A percentile compares a stretch with the other conserved stretches of the same genome.
These are phyloP conservation scores for Acidomyces sp. DNA, from an alignment of 495 filamentous ascomycete species.

Conservation along the genomic window DNA sequence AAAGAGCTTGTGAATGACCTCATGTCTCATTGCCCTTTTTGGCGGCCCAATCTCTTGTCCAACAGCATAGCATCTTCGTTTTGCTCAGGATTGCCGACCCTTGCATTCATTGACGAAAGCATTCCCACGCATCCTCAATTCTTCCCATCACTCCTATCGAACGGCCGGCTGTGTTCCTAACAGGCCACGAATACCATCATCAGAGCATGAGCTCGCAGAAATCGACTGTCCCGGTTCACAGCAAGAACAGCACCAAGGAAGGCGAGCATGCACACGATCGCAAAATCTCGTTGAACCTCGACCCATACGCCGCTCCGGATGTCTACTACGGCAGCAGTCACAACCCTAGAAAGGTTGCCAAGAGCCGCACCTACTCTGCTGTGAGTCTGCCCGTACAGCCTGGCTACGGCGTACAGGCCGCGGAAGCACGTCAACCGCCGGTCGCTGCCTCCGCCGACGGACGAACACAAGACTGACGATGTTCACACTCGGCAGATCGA, in stretches of 20 bases:
- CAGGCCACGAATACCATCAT: too few relatives aligned
- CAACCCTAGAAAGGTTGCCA: conserved; percentile 24
- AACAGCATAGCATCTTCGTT: too few relatives aligned
- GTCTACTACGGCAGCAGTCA: conserved; percentile 37
- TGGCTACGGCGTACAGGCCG: background rate
- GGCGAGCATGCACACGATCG: background rate
- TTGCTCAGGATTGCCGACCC: too few relatives aligned
- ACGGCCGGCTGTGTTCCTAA: too few relatives aligned
- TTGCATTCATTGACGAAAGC: too few relatives aligned
- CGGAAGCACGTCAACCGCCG: background rate
- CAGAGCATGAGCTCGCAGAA: conserved; percentile 20
- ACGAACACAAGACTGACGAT: background rate
- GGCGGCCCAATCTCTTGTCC: too few relatives aligned
- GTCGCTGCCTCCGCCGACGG: too few relatives aligned
- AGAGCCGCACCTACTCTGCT: conserved; percentile 34
- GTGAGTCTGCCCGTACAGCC: conserved; percentile 20
- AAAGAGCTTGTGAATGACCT: too few relatives aligned
- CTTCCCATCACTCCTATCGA: too few relatives aligned
- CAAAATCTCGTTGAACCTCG: conserved; percentile 20
- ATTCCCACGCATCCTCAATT: too few relatives aligned
- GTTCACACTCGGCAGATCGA: conserved; percentile 6
- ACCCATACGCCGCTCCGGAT: conserved; percentile 33
- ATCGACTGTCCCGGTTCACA: conserved; percentile 11
- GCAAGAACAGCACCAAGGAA: background rate
- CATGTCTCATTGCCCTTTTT: too few relatives aligned